Conservation (phyloP, 2,329 filamentous ascomycete species). For the Gyromitra esculenta region DNA sequence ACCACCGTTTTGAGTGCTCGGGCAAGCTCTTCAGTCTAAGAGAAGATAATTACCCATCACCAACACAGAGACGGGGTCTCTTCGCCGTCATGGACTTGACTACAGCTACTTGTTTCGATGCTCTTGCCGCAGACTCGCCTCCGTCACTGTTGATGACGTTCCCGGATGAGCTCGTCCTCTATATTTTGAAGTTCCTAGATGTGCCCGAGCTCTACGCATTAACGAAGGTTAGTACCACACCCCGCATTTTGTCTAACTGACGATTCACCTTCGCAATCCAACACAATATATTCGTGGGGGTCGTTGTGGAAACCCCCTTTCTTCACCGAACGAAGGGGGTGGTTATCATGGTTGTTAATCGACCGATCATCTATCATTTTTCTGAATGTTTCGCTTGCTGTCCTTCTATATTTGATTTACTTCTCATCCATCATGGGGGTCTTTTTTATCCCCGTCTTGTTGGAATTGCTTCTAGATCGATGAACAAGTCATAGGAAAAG, state of each 20-base stretch:
- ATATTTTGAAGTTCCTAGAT: constrained; percentile 63
- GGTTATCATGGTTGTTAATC: constrained; percentile 31
- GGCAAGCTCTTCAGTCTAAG: constrained; percentile 9
- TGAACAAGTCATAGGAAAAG: constrained; percentile 25
- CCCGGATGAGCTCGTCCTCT: constrained; percentile 63
- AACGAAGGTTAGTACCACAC: constrained; percentile 60
- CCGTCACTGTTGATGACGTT: constrained; percentile 52
- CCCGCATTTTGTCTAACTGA: constrained; percentile 32
- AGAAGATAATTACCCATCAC: constrained; percentile 35
- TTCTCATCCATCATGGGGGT: constrained; percentile 46
- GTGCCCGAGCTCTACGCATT: constrained; percentile 63
- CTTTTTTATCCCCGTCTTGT: not conserved
- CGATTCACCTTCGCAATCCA: constrained; percentile 4
- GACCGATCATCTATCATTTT: constrained; percentile 31
- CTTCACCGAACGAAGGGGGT: constrained; percentile 11
- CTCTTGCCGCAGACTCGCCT: constrained; percentile 7
- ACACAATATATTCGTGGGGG: constrained; percentile 23
- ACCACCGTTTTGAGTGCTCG: constrained; percentile 9
- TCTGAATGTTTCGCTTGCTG: constrained; percentile 39
- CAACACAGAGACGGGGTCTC: constrained; percentile 26
- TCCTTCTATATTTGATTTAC: constrained; percentile 30
- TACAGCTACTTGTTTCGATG: constrained; percentile 24
- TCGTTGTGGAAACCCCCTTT: constrained; percentile 14
- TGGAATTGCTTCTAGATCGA: constrained; percentile 8
- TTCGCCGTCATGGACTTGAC: constrained; percentile 20